Conservation (phyloP, 2,329 filamentous ascomycete genomes). For the Pseudocercospora macadamiae region DNA sequence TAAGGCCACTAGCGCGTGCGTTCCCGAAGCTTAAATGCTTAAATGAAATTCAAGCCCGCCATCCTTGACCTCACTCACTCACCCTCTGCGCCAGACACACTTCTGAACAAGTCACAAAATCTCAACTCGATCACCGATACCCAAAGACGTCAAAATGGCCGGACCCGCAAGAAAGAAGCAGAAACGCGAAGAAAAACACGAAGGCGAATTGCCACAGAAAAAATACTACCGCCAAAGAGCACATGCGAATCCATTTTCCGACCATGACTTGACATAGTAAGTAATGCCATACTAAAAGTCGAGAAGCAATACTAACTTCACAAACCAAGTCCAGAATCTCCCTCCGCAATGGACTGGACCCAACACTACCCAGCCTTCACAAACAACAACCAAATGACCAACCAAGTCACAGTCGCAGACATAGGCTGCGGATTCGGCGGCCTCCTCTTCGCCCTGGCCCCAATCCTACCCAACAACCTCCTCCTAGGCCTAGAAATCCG, state of each 20-base stretch:
- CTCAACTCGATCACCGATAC: neutral
- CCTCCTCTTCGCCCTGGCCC: conserved; percentile 80
- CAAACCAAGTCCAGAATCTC: conserved; percentile 70
- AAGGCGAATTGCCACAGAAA: conserved; percentile 76
- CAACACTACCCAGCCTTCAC: conserved; percentile 74
- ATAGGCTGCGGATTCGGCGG: conserved; percentile 98
- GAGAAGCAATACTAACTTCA: conserved; percentile 21
- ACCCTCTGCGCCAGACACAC: no score
- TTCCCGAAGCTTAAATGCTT: no score
- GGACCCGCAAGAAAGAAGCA: conserved; percentile 45
- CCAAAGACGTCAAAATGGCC: conserved; percentile 30
- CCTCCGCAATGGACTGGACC: conserved; percentile 89
- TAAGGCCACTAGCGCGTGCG: no score
- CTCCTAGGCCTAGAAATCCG: conserved; percentile 93
- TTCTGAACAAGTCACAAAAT: neutral
- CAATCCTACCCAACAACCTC: conserved; percentile 77
- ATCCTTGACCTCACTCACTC: no score
- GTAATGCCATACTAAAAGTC: conserved; percentile 30
- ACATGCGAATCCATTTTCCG: conserved; percentile 97
- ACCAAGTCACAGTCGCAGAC: conserved; percentile 87
- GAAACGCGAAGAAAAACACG: conserved; percentile 51
- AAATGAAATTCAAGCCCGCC: neutral
- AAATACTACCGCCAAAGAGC: conserved; percentile 95
- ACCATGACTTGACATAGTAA: conserved; percentile 87
- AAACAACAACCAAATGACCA: conserved; percentile 50